Base-by-base conservation (phyloP, 1,284 basidiomycete genomes). In the Exobasidium rhododendri region DNA sequence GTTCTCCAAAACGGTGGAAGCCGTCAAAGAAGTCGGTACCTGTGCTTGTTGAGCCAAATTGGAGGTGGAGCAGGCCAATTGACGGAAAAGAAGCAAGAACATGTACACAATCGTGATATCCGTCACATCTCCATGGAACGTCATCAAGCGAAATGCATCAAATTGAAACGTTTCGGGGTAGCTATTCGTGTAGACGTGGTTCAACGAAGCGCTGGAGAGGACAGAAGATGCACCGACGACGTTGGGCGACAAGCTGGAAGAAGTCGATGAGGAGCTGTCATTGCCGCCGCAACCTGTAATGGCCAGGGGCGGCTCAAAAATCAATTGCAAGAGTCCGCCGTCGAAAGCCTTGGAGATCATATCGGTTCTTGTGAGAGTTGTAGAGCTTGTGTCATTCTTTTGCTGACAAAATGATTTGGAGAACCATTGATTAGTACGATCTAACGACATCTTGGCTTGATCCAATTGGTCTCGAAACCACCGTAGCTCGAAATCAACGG, bases 71-170 rank as follows among this genome's bases (percentile, higher is more conserved):
- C 69, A 68, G 30, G 68, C 71, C n/a, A 75, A 67, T 75, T 91
- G 89, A 50, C 89, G 86, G 79, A 87, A 91, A 31, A 92, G 85
- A 75, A 92, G 83, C 35, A 91, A 82, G 70, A 91, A 85, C 86
- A 91, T 88, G 82, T 89, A 89, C 57, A 91, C 82, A 45, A 88
- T 85, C 13, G 86, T 86, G 52, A 88, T 83, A 74, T 94, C 91
- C 47, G 87, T 84, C 0, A 87, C 86, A 64, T 94, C 91, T 58
- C 85, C 83, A 71, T 85, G 85, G 67, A 91, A 85, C 40, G 85
- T 84, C 56, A 85, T 82, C 31, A 96, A 83, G 28, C 92, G 86
- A 50, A 86, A 83, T 58, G 85, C 85, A 82, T 94, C 92, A 68
- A 94, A 87, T 79, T 89, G 89, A 32, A 90, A 83, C 2, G 90